Conservation (phyloP, 164 flowering plant species). For the Nelumbo lutea region DNA sequence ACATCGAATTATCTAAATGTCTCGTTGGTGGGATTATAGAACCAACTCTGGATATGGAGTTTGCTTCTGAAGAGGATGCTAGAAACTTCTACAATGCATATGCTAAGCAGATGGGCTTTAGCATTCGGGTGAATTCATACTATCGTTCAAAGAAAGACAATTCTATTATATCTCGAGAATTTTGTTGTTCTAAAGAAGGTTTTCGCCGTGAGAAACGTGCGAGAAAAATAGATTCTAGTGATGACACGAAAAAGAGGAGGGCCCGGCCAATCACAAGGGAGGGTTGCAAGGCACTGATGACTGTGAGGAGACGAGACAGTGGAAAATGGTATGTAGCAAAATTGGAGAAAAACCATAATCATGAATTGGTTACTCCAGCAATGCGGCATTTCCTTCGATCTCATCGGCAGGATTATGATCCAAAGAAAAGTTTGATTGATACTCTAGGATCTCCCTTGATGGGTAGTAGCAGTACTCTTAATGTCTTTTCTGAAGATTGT, state of each 20-base stretch:
- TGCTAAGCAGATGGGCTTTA: constrained; percentile 47
- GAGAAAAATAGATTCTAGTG: constrained; percentile 19
- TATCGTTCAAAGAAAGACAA: constrained; percentile 36
- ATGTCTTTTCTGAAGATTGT: constrained; percentile 15
- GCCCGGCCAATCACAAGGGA: constrained; percentile 31
- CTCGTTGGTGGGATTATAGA: constrained; percentile 28
- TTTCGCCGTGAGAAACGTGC: constrained; percentile 27
- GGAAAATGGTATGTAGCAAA: constrained; percentile 35
- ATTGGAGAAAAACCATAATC: constrained; percentile 30
- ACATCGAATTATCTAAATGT: constrained; percentile 16
- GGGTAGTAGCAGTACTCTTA: constrained; percentile 5
- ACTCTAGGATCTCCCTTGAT: constrained; percentile 10
- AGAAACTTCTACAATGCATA: constrained; percentile 46
- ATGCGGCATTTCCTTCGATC: constrained; percentile 34
- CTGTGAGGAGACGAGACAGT: constrained; percentile 25
- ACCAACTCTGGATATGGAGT: constrained; percentile 48
- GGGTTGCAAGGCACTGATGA: constrained; percentile 37
- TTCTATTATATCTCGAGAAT: constrained; percentile 31
- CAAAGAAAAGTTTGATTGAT: constrained; percentile 7
- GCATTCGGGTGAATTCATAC: constrained; percentile 37
- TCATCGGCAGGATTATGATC: constrained; percentile 23
- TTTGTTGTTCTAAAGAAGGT: constrained; percentile 38
- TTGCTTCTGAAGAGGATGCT: constrained; percentile 44
- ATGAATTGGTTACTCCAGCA: constrained; percentile 30
- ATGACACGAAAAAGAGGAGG: constrained; percentile 26